Evolutionary conservation across 306 rosid genomes (phyloP).

Genomic region (Phaseolus lunatus): DNA sequence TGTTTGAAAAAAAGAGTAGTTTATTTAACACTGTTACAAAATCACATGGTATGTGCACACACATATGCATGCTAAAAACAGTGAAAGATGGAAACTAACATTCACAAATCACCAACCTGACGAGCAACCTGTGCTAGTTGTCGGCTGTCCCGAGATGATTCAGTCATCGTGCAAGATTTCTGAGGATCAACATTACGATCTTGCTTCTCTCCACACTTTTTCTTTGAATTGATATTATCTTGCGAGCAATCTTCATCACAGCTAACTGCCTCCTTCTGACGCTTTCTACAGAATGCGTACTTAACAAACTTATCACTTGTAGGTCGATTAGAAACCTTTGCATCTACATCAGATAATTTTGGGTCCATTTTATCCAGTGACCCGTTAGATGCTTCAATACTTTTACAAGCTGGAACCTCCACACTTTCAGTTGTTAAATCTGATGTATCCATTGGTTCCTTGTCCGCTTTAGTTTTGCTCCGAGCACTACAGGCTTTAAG

Average conservation of each 20-base stretch:
- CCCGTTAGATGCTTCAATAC: slow-evolving; percentile 46
- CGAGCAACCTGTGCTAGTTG: slow-evolving; percentile 75
- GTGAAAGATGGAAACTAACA: slow-evolving; percentile 45
- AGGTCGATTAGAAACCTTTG: slow-evolving; percentile 53
- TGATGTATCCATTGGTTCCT: slow-evolving; percentile 50
- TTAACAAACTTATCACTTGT: slow-evolving; percentile 65
- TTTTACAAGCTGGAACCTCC: slow-evolving; percentile 53
- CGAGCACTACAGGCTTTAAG: slow-evolving; percentile 50
- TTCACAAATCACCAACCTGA: slow-evolving; percentile 64
- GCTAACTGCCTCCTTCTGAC: slow-evolving; percentile 68
- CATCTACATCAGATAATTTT: slow-evolving; percentile 55
- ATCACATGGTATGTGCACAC: slow-evolving; percentile 17
- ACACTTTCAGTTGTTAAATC: slow-evolving; percentile 50
- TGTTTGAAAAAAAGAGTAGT: slow-evolving; percentile 24
- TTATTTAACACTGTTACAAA: slow-evolving; percentile 9
- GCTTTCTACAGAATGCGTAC: slow-evolving; percentile 83
- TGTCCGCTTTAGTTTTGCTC: slow-evolving; percentile 50
- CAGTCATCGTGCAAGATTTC: slow-evolving; percentile 57
- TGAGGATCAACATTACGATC: slow-evolving; percentile 58
- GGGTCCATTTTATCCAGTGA: slow-evolving; percentile 44
- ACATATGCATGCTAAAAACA: slow-evolving; percentile 7
- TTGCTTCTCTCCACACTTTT: slow-evolving; percentile 56
- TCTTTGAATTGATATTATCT: slow-evolving; percentile 52
- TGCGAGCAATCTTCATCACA: slow-evolving; percentile 54
- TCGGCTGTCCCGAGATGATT: slow-evolving; percentile 67